Conservation (phyloP, 75 land plant species). For the Pinus tabuliformis region DNA sequence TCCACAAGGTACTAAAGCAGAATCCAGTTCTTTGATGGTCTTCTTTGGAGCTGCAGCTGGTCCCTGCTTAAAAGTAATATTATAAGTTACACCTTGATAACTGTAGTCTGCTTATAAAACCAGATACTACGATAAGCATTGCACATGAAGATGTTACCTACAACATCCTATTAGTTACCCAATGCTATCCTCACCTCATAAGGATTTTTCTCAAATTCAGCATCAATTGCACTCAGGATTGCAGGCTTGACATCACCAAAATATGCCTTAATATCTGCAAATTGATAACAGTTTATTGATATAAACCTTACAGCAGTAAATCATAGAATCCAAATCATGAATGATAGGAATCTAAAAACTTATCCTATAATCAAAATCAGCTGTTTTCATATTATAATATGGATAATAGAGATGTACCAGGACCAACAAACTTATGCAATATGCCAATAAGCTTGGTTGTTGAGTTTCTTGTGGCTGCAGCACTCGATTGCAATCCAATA, state of each 20-base stretch:
- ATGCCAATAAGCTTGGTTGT: slow-evolving; percentile 42
- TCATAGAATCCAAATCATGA: neutral
- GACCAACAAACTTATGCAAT: slow-evolving; percentile 48
- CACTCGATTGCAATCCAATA: slow-evolving; percentile 46
- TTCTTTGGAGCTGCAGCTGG: slow-evolving; percentile 37
- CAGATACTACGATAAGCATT: neutral
- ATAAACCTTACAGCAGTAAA: neutral
- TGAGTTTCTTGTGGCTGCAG: slow-evolving; percentile 43
- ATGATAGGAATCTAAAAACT: neutral
- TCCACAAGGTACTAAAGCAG: slow-evolving; percentile 9
- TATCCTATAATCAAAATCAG: neutral
- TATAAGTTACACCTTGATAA: neutral
- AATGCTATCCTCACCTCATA: slow-evolving; percentile 28
- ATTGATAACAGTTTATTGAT: neutral
- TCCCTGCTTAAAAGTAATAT: slow-evolving; percentile 21
- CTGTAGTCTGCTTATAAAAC: neutral
- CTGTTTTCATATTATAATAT: neutral
- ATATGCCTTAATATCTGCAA: slow-evolving; percentile 36
- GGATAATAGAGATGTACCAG: slow-evolving; percentile 20
- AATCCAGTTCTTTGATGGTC: slow-evolving; percentile 25
- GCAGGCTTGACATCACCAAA: slow-evolving; percentile 46
- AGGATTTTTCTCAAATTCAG: slow-evolving; percentile 53
- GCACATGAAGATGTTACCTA: neutral
- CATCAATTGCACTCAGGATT: slow-evolving; percentile 39
- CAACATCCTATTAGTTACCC: neutral